Evolutionary conservation across 768 basidiomycete genomes (phyloP), one percentile per base, ranked within the genome.

Genomic region (Termitomyces eurrhizus): DNA sequence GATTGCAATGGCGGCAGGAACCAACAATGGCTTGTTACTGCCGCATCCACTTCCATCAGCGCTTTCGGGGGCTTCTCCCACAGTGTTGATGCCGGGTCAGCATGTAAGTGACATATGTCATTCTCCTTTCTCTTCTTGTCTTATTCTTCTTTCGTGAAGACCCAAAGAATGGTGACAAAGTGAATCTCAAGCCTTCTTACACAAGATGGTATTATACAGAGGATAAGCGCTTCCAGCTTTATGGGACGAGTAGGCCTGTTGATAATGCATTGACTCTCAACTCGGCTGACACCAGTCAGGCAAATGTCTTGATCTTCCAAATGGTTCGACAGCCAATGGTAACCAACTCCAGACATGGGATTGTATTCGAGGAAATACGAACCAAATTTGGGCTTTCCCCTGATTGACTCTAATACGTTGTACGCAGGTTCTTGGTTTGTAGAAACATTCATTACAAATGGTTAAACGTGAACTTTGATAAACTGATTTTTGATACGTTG

Each of bases 21-120:
- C 0, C 75, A 77, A 62, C 64, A 69, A 24, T 77, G 75, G 75
- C 57, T 69, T 21, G 51, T 76, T 42, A 63, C 67, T 16, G 57
- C 65, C 5, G 72, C 63, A 16, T 57, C 57, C 53, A 75, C 75
- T 0, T 66, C 69, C 49, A 64, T 76, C 11, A 65, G 62, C 16
- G 21, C 70, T 0, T 70, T 66, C 3, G 67, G 65, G 2, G 69
- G 64, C 1, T 65, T 67, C n/a, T 32, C 24, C 9, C 76, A 68
- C 64, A 76, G 75, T 52, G 62, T 77, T 13, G 76, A 77, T 44
- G 73, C 73, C 7, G 72, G 75, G 29, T 68, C 70, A 14, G 73
- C 74, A 52, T 62, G 68, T 65, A 11, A 11, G 52, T 35, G 24
- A 36, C 35, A 46, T 32, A 14, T 8, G 8, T 51, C 18, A 48